Evolutionary conservation across 129 eudicot genomes (phyloP).

Genomic region (Deinandra increscens): DNA sequence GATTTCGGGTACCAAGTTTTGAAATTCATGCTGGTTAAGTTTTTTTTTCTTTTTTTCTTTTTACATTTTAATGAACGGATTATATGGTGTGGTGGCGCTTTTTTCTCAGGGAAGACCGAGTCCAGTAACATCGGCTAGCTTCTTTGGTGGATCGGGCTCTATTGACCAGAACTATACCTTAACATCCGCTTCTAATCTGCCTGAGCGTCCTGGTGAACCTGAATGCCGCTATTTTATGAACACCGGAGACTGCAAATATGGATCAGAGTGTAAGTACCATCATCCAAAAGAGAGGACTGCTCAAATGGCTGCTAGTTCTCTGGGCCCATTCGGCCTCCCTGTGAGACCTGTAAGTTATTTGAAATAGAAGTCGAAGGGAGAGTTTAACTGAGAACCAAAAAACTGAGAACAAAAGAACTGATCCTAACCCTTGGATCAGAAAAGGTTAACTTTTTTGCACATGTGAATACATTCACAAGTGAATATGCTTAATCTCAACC

Average conservation of each 20-base stretch:
- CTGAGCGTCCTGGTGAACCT: conserved; percentile 82
- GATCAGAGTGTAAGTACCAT: conserved; percentile 80
- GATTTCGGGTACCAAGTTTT: neutral
- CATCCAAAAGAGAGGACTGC: conserved; percentile 69
- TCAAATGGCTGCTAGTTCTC: conserved; percentile 41
- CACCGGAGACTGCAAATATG: conserved; percentile 84
- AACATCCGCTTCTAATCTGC: conserved; percentile 46
- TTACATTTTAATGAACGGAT: neutral
- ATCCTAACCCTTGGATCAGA: neutral
- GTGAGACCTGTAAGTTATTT: conserved; percentile 63
- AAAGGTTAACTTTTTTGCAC: neutral
- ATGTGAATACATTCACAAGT: neutral
- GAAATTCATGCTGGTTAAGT: neutral
- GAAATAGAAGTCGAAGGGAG: neutral
- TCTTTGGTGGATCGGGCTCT: conserved; percentile 36
- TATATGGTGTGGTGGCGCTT: conserved; percentile 4
- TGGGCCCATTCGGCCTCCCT: conserved; percentile 91
- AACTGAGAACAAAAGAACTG: neutral
- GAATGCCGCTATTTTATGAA: conserved; percentile 82
- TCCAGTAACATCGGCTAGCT: conserved; percentile 41
- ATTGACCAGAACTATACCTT: conserved; percentile 34
- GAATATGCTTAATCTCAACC: neutral
- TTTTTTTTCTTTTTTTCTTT: neutral
- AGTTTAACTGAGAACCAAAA: neutral
- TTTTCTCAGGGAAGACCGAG: conserved; percentile 45